Conservation (phyloP, 2,329 filamentous ascomycete species). For the Hymenoscyphus scutula region DNA sequence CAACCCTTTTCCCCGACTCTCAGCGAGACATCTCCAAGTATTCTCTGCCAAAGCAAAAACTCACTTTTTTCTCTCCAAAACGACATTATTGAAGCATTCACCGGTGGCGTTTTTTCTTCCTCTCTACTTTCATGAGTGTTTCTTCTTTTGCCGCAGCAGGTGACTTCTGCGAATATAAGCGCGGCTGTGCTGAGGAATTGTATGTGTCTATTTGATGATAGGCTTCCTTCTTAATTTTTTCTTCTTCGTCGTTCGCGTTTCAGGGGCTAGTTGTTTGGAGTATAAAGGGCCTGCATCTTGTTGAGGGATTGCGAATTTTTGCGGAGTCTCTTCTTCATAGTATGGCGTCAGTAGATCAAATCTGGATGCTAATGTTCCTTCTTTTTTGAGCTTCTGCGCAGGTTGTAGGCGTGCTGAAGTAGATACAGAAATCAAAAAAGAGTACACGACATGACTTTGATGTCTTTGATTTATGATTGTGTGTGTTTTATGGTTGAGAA, state of each 20-base stretch:
- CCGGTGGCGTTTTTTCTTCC: conserved; percentile 29
- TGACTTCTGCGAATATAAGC: conserved; percentile 22
- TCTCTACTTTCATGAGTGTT: conserved; percentile 1
- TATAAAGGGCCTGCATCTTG: conserved; percentile 30
- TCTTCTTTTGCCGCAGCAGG: conserved; percentile 16
- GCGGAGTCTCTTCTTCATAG: conserved; percentile 3
- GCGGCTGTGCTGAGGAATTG: conserved; percentile 26
- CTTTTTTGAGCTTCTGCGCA: conserved; percentile 10
- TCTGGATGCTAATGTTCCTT: conserved; percentile 7
- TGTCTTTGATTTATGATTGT: not conserved
- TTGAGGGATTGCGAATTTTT: conserved; percentile 14
- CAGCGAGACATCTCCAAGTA: conserved; percentile 12
- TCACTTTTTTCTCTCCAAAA: conserved; percentile 13
- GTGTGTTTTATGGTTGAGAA: no score
- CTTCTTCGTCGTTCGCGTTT: no score
- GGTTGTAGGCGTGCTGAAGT: conserved; percentile 13
- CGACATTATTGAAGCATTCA: conserved; percentile 25
- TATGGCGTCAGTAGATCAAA: not conserved
- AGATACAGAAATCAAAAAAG: conserved; percentile 10
- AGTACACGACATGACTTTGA: not conserved
- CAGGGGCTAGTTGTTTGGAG: conserved; percentile 30
- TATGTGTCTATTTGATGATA: conserved; percentile 29
- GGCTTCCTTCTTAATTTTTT: conserved; percentile 15
- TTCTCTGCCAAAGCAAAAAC: conserved; percentile 21
- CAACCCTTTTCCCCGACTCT: conserved; percentile 20